A percentile compares a stretch with the other conserved stretches of the same genome.
phyloP scores from a whole-genome alignment of 345 rosid genomes.

The Heritiera fomes region DNA sequence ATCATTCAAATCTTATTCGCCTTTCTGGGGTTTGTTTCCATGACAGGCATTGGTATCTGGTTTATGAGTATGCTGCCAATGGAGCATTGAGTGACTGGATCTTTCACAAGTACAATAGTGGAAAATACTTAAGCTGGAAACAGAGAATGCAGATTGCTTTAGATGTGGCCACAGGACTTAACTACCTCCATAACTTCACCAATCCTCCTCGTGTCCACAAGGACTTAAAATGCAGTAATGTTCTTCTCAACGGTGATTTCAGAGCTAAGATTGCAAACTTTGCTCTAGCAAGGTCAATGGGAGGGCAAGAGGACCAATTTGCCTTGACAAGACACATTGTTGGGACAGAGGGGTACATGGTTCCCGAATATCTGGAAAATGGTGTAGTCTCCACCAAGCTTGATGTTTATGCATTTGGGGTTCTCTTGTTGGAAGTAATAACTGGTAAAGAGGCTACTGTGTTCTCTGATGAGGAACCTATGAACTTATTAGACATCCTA shows the following conservation, averaged over 20 bases:
- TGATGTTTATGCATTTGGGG: slow-evolving; percentile 85
- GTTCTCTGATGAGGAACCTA: slow-evolving; percentile 35
- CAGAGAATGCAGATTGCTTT: slow-evolving; percentile 58
- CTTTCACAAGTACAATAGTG: slow-evolving; percentile 23
- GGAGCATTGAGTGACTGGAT: slow-evolving; percentile 80
- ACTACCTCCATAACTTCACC: slow-evolving; percentile 72
- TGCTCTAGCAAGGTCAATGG: slow-evolving; percentile 51
- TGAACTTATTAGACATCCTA: slow-evolving; percentile 32
- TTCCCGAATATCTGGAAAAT: slow-evolving; percentile 82
- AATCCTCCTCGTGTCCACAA: slow-evolving; percentile 59
- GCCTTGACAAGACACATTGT: slow-evolving; percentile 77
- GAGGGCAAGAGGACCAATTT: slow-evolving; percentile 46
- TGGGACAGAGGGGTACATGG: slow-evolving; percentile 83
- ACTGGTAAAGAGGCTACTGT: slow-evolving; percentile 61
- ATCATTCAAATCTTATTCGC: slow-evolving; percentile 66
- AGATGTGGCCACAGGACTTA: slow-evolving; percentile 77
- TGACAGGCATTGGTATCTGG: slow-evolving; percentile 69
- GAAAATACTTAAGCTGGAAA: slow-evolving; percentile 49
- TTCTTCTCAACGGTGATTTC: slow-evolving; percentile 53
- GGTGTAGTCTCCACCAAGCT: slow-evolving; percentile 72
- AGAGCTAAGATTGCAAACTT: slow-evolving; percentile 61
- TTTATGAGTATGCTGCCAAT: slow-evolving; percentile 67
- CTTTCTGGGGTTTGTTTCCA: slow-evolving; percentile 73
- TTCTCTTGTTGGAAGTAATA: slow-evolving; percentile 62
- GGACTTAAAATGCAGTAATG: slow-evolving; percentile 44